Conservation (phyloP, 1,284 basidiomycete genomes). For the Sporisorium reilianum region DNA sequence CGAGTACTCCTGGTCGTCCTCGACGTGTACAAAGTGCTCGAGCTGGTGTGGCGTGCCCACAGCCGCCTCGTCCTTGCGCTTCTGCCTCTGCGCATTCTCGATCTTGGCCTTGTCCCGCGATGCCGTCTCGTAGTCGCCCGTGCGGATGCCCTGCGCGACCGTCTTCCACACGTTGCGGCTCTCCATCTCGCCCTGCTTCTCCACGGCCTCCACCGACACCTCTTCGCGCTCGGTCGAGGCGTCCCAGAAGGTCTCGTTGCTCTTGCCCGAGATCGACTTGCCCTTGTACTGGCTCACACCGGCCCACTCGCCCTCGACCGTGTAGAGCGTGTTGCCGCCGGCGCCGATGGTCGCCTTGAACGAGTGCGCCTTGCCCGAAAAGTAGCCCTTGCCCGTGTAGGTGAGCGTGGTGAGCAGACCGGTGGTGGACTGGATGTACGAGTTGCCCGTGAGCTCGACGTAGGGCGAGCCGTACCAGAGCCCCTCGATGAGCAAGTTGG, state of each 20-base stretch:
- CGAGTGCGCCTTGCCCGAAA: slow-evolving; percentile 89
- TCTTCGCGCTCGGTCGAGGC: slow-evolving; percentile 75
- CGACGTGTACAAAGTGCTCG: slow-evolving; percentile 66
- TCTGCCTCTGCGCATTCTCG: slow-evolving; percentile 94
- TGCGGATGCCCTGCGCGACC: slow-evolving; percentile 90
- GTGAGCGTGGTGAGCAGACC: slow-evolving; percentile 77
- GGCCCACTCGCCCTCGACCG: slow-evolving; percentile 91
- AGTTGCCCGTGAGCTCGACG: slow-evolving; percentile 87
- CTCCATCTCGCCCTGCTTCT: slow-evolving; percentile 83
- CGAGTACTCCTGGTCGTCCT: slow-evolving; percentile 69
- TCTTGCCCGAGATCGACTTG: slow-evolving; percentile 50
- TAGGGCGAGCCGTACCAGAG: slow-evolving; percentile 75
- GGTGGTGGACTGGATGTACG: slow-evolving; percentile 84
- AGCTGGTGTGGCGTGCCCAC: slow-evolving; percentile 79
- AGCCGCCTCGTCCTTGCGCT: slow-evolving; percentile 84
- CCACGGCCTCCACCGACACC: slow-evolving; percentile 76
- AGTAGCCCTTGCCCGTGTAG: slow-evolving; percentile 94
- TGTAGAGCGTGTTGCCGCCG: slow-evolving; percentile 72
- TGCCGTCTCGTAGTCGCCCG: slow-evolving; percentile 91
- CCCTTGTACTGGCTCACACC: slow-evolving; percentile 74
- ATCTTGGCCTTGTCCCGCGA: slow-evolving; percentile 89
- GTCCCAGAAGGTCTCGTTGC: slow-evolving; percentile 72
- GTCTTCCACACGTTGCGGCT: slow-evolving; percentile 85
- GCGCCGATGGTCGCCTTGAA: slow-evolving; percentile 84
- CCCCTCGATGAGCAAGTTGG: slow-evolving; percentile 70